phyloP scores from a whole-genome alignment of 805 yeast genomes.

The Barnettozyma sp. region DNA sequence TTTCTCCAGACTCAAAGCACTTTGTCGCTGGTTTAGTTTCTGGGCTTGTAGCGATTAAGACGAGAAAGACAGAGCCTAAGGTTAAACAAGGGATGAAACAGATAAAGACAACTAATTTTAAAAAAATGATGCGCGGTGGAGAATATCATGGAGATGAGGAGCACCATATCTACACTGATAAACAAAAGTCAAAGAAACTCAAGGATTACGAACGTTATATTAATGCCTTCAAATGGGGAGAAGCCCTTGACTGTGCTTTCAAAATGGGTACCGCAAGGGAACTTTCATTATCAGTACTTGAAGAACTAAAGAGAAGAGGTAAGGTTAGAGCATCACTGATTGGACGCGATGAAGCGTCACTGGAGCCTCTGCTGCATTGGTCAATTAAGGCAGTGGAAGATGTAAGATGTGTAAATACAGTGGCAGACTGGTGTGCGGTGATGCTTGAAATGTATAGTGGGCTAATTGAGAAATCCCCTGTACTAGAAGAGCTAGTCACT shows the following conservation, averaged over 20 bases:
- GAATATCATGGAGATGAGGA: slow-evolving; percentile 90
- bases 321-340: slow-evolving; percentile 75
- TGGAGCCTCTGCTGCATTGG: slow-evolving; percentile 88
- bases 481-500: slow-evolving; percentile 64
- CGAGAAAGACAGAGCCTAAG: slow-evolving; percentile 65
- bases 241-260: slow-evolving; percentile 85
- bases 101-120: slow-evolving; percentile 55
- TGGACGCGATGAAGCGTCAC: slow-evolving; percentile 76
- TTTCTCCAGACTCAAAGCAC: slow-evolving; percentile 82
- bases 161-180: slow-evolving; percentile 58
- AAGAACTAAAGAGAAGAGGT: slow-evolving; percentile 83
- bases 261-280: slow-evolving; percentile 73
- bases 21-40: slow-evolving; percentile 88
- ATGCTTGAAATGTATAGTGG: slow-evolving; percentile 68
- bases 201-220: slow-evolving; percentile 78
- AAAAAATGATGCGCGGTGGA: slow-evolving; percentile 82
- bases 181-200: slow-evolving; percentile 53
- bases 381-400: slow-evolving; percentile 69
- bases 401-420: slow-evolving; percentile 51
- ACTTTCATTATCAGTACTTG: slow-evolving; percentile 71
- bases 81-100: slow-evolving; percentile 44
- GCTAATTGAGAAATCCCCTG: slow-evolving; percentile 67
- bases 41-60: slow-evolving; percentile 83
- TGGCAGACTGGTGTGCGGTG: slow-evolving; percentile 72
- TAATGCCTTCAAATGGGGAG: slow-evolving; percentile 86